A percentile compares a stretch with the other conserved stretches of the same genome.
phyloP scores from a whole-genome alignment of 2,329 filamentous ascomycete genomes.

The Incumbomyces lentus region DNA sequence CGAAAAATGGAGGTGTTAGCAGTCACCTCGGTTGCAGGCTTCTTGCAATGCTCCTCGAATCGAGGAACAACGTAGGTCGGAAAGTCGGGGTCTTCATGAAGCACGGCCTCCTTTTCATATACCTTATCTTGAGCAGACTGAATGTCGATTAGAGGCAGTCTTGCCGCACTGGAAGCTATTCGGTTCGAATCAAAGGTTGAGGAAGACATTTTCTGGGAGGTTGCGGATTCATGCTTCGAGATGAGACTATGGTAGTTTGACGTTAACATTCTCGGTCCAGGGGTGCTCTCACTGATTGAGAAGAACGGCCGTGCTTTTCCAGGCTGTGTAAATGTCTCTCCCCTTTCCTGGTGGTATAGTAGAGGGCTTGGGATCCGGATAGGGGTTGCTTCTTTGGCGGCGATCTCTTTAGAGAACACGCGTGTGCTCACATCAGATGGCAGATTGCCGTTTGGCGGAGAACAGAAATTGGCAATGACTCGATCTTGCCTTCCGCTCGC shows the following conservation, averaged over 20 bases:
- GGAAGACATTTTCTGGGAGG: no score
- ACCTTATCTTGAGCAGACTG: not conserved
- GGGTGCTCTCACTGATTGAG: not conserved
- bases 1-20: not conserved
- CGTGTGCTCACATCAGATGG: not conserved
- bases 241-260: not conserved
- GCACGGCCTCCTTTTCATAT: not conserved
- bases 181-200: not conserved
- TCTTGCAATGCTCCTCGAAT: not conserved
- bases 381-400: not conserved
- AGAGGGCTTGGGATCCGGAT: conserved; percentile 16
- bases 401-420: no score
- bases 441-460: not conserved
- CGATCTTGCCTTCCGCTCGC: no score
- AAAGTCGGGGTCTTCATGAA: not conserved
- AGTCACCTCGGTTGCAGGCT: not conserved
- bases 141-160: not conserved
- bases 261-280: not conserved
- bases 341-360: conserved; percentile 11
- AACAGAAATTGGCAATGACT: no score
- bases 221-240: not conserved
- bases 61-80: not conserved
- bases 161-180: not conserved
- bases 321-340: not conserved
- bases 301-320: no score